A percentile compares a stretch with the other conserved stretches of the same genome.
phyloP scores from a whole-genome alignment of 176 grass and related monocot species.

The Guadua angustifolia region DNA sequence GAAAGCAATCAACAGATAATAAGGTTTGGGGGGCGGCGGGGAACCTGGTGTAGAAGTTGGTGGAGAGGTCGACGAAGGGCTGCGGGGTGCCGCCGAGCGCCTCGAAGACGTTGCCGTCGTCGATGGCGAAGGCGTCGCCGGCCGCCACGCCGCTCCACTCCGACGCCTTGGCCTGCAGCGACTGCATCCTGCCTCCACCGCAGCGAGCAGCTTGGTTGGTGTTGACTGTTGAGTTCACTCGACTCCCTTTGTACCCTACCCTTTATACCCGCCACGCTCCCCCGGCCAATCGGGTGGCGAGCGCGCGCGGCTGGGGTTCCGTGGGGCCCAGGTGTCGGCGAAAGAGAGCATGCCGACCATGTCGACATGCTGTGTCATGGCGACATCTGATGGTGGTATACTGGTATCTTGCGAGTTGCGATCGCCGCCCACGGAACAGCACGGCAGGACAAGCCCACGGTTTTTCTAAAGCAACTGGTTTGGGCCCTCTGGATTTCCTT shows the following conservation, averaged over 20 bases:
- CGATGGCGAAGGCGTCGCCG: slow-evolving; percentile 83
- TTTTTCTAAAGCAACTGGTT: background rate
- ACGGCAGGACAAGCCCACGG: too few species aligned
- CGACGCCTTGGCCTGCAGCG: slow-evolving; percentile 92
- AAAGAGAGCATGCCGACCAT: too few species aligned
- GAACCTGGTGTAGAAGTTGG: slow-evolving; percentile 92
- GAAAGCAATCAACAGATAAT: background rate
- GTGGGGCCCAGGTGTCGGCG: background rate
- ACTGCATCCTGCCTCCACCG: slow-evolving; percentile 56
- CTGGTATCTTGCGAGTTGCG: too few species aligned
- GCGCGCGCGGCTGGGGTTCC: background rate
- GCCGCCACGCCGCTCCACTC: slow-evolving; percentile 88
- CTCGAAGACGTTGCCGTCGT: slow-evolving; percentile 80
- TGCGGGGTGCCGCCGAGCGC: slow-evolving; percentile 77
- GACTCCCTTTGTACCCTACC: too few species aligned
- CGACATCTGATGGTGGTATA: too few species aligned
- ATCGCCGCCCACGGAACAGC: too few species aligned
- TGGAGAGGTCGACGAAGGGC: slow-evolving; percentile 91
- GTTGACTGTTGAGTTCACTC: slow-evolving; percentile 23
- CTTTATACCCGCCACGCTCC: slow-evolving; percentile 37
- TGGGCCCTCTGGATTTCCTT: background rate
- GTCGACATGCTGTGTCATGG: too few species aligned
- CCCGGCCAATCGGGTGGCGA: slow-evolving; percentile 22
- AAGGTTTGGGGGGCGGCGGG: too few species aligned
- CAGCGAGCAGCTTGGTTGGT: background rate